Conservation (phyloP, 345 rosid genomes). For the Pistacia atlantica region DNA sequence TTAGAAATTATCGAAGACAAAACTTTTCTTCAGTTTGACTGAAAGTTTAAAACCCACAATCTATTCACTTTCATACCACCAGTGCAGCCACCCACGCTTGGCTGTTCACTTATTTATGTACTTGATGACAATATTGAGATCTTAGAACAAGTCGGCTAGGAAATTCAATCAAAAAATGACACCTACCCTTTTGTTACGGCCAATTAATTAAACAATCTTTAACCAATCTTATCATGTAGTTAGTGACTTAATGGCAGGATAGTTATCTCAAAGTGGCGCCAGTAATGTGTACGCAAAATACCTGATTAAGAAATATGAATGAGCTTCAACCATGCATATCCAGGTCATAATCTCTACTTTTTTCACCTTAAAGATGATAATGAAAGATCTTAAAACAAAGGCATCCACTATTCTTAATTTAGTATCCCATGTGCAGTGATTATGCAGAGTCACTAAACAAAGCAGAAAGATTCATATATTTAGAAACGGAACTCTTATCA, state of each 20-base stretch:
- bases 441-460: background rate
- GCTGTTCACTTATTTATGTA: too few species aligned
- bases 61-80: background rate
- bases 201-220: background rate
- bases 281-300: background rate
- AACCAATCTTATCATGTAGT: conserved; percentile 2
- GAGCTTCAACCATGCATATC: background rate
- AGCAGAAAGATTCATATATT: too few species aligned
- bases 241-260: conserved; percentile 19
- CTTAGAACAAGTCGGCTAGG: background rate
- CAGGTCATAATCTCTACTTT: background rate
- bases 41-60: too few species aligned
- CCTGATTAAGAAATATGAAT: background rate
- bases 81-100: background rate
- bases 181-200: background rate
- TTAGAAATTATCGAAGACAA: background rate
- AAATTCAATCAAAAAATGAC: background rate
- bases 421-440: background rate
- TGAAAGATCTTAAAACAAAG: background rate
- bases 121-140: background rate
- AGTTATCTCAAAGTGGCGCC: background rate
- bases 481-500: too few species aligned
- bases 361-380: background rate
- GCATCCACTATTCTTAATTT: background rate
- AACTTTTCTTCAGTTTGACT: too few species aligned